Evolutionary conservation across 2,329 filamentous ascomycete species (phyloP).

Genomic region (Xylaria hypoxylon): DNA sequence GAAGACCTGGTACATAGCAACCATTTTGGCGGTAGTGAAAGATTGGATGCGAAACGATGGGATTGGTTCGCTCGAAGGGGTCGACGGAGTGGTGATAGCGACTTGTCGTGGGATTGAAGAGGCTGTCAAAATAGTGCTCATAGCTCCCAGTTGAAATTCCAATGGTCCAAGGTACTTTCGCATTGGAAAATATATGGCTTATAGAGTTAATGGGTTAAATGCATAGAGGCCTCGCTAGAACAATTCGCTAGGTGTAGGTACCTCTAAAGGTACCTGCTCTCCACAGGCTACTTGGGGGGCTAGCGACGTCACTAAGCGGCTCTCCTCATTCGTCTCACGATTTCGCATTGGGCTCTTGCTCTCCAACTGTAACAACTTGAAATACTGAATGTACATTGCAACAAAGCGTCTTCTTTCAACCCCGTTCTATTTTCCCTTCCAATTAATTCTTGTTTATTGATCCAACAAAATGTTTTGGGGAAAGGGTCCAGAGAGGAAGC

Average conservation of each 20-base stretch:
- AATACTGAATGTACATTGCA: neutral
- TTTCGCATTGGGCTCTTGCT: slow-evolving; percentile 5
- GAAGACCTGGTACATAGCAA: slow-evolving; percentile 65
- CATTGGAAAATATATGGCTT: slow-evolving; percentile 33
- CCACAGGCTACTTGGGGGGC: neutral
- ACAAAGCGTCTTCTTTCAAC: neutral
- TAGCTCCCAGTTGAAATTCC: slow-evolving; percentile 47
- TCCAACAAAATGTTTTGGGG: slow-evolving; percentile 48
- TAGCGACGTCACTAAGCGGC: slow-evolving; percentile 28
- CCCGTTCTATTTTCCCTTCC: neutral
- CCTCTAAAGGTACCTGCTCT: neutral
- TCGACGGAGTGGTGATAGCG: slow-evolving; percentile 37
- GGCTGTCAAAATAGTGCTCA: slow-evolving; percentile 50
- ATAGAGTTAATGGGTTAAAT: slow-evolving; percentile 24
- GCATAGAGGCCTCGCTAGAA: neutral
- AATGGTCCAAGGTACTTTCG: slow-evolving; percentile 30
- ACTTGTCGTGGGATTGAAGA: slow-evolving; percentile 41
- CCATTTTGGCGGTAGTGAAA: slow-evolving; percentile 57
- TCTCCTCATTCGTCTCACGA: slow-evolving; percentile 1
- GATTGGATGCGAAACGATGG: slow-evolving; percentile 41
- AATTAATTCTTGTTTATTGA: neutral
- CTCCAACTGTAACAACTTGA: neutral
- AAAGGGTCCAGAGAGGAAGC: slow-evolving; percentile 49
- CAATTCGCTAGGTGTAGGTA: neutral
- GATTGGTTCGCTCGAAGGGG: slow-evolving; percentile 41